phyloP scores from a whole-genome alignment of 2,329 filamentous ascomycete species.

The Tympanopsis confertula region DNA sequence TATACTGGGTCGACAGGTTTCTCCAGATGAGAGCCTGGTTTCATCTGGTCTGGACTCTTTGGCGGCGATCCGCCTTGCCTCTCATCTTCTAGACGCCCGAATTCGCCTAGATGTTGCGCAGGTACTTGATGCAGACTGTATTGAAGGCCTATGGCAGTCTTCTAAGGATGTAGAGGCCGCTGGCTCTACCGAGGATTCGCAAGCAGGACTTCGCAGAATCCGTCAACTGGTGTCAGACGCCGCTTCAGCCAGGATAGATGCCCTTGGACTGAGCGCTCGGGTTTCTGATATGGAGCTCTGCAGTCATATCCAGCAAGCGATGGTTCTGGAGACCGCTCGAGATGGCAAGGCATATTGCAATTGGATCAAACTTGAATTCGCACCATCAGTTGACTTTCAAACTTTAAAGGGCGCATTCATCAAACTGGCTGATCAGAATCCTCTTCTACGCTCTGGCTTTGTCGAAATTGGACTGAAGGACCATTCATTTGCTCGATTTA shows the following conservation, averaged over 20 bases:
- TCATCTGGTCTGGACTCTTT: conserved; percentile 56
- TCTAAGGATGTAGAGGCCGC: conserved; percentile 10
- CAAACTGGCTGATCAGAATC: conserved; percentile 39
- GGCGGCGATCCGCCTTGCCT: conserved; percentile 49
- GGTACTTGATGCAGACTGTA: conserved; percentile 44
- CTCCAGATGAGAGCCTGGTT: conserved; percentile 29
- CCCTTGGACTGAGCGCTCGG: conserved; percentile 5
- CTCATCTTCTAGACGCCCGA: conserved; percentile 44
- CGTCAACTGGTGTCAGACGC: conserved; percentile 2
- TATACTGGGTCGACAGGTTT: conserved; percentile 24
- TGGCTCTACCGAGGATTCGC: conserved; percentile 6
- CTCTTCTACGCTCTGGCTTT: conserved; percentile 68
- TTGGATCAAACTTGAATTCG: conserved; percentile 55
- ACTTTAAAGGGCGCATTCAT: conserved; percentile 36
- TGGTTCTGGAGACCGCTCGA: conserved; percentile 64
- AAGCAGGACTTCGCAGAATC: conserved; percentile 8
- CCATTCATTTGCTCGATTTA: conserved; percentile 45
- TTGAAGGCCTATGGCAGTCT: conserved; percentile 21
- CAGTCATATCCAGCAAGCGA: conserved; percentile 64
- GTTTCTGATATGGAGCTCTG: conserved; percentile 43
- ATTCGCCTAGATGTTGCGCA: conserved; percentile 43
- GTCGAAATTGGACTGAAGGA: conserved; percentile 27
- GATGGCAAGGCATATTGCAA: conserved; percentile 63
- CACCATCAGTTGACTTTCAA: conserved; percentile 16
- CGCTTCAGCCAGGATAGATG: too few species aligned